These are phyloP conservation scores for Russula sp. DNA, from an alignment of 768 basidiomycete genomes.

Conservation along the genomic window DNA sequence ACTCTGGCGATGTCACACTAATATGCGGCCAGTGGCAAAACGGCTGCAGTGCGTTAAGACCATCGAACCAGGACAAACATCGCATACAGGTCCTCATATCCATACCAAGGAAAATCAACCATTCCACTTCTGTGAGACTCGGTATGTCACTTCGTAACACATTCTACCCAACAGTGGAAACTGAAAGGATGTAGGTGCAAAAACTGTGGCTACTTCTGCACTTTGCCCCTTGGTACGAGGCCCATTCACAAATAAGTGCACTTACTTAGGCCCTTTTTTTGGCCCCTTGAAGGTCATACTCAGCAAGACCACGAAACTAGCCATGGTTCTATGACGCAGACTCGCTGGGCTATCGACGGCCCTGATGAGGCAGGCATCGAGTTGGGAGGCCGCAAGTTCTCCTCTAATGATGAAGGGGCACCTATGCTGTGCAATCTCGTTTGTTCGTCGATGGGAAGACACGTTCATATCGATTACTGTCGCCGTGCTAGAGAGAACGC, in stretches of 20 bases:
- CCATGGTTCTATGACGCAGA: conserved; percentile 58
- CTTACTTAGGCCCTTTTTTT: background rate
- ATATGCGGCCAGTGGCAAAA: conserved; percentile 36
- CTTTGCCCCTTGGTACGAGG: conserved; percentile 44
- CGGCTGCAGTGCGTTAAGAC: conserved; percentile 44
- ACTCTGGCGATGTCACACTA: background rate
- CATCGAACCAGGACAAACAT: conserved; percentile 38
- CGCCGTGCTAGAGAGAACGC: conserved; percentile 33
- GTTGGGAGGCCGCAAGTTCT: conserved; percentile 50
- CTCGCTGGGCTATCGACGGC: conserved; percentile 52
- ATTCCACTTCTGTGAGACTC: conserved; percentile 50
- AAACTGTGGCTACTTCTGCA: conserved; percentile 54
- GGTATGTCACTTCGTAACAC: conserved; percentile 29
- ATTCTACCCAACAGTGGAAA: background rate
- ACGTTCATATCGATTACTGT: conserved; percentile 54
- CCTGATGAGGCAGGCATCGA: conserved; percentile 46
- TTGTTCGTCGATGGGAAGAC: conserved; percentile 52
- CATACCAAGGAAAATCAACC: conserved; percentile 41
- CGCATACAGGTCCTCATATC: conserved; percentile 43
- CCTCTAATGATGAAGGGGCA: conserved; percentile 48
- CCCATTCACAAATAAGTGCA: background rate
- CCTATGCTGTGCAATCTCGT: conserved; percentile 59
- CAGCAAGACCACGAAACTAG: conserved; percentile 57
- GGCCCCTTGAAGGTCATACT: conserved; percentile 40
- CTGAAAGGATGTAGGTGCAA: conserved; percentile 39